Percentiles rank a stretch among this genome's conserved stretches.
phyloP scores from a whole-genome alignment of 352 stramenopile genomes.

The Pythium guiyangense region DNA sequence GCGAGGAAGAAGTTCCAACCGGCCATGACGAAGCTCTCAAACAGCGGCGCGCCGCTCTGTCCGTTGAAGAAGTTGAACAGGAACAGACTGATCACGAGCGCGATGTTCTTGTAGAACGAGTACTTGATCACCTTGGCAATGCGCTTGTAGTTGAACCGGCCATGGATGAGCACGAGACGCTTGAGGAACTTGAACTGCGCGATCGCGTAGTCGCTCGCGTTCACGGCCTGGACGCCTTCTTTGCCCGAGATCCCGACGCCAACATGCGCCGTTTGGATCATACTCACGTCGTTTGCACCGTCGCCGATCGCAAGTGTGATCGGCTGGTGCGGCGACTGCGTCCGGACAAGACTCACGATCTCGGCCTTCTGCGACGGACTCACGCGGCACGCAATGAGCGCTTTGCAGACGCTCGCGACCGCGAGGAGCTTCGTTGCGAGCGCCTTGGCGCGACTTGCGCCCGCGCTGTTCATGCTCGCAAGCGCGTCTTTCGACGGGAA shows the following conservation, averaged over 20 bases:
- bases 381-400: conserved; percentile 79
- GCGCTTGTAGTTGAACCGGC: conserved; percentile 96
- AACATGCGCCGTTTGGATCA: conserved; percentile 98
- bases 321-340: conserved; percentile 33
- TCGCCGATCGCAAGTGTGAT: conserved; percentile 96
- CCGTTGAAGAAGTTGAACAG: conserved; percentile 91
- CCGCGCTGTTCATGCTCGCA: conserved; percentile 29
- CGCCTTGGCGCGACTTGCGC: conserved; percentile 17
- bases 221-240: conserved; percentile 97
- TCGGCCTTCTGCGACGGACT: conserved; percentile 82
- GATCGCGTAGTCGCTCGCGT: conserved; percentile 92
- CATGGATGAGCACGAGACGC: conserved; percentile 93
- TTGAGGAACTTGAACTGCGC: conserved; percentile 95
- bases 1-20: conserved; percentile 87
- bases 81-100: conserved; percentile 92
- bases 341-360: conserved; percentile 68
- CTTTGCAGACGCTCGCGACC: conserved; percentile 57
- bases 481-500: conserved; percentile 55
- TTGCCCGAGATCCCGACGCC: no score
- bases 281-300: conserved; percentile 98
- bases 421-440: conserved; percentile 44
- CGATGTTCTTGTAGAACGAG: conserved; percentile 99
- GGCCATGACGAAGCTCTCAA: conserved; percentile 77
- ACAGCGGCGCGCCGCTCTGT: conserved; percentile 81
- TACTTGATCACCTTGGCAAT: conserved; percentile 93